Evolutionary conservation across 2,329 filamentous ascomycete genomes (phyloP), one percentile per base, ranked within the genome.

Genomic region (Sodiomyces alkalinus): DNA sequence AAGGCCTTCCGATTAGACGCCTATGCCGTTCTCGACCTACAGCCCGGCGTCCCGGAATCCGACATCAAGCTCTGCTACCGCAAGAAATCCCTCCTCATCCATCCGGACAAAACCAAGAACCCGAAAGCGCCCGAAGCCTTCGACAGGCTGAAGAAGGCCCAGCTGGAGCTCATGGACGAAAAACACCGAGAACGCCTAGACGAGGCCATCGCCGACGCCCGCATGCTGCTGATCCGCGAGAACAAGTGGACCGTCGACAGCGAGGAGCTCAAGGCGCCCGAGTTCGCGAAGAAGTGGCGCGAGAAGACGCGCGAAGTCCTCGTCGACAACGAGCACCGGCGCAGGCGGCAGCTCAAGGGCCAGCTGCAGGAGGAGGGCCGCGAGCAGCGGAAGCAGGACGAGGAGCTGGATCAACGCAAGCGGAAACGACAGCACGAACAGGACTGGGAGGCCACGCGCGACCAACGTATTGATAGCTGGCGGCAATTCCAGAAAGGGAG

Each of bases 21-120:
- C 42, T 98, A 98, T 53, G 82, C 87, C 28, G 83, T 98, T 27
- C 76, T 98, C 25, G 90, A 92, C 52, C 79, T 98, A 25, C 85
- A 93, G 51, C 90, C 90, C 4, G 90, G 90, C 48, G 83, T 96
- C 13, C 74, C 90, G 31, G 87, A 96, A 43, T 86, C 82, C 34
- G 90, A 96, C 58, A 96, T 98, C 64, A 96, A 94, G 58, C 63
- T 77, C 42, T 71, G 72, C 41, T 98, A 96, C 60, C 86, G 90
- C 62, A 86, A 83, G 45, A 96, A 94, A 56, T 98, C 90, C n/a
- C 76, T 98, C 32, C 74, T 98, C 27, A 96, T 98, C 60, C 90
- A 98, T 61, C 90, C 90, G 6, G 90, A 98, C 62, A 98, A 98
- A 55, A 94, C 90, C 32, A 75, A 75, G 46, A 96, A 98, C 48